These are phyloP conservation scores for Pestalotiopsis sp. DNA, from an alignment of 2,329 filamentous ascomycete genomes.

Conservation along the genomic window DNA sequence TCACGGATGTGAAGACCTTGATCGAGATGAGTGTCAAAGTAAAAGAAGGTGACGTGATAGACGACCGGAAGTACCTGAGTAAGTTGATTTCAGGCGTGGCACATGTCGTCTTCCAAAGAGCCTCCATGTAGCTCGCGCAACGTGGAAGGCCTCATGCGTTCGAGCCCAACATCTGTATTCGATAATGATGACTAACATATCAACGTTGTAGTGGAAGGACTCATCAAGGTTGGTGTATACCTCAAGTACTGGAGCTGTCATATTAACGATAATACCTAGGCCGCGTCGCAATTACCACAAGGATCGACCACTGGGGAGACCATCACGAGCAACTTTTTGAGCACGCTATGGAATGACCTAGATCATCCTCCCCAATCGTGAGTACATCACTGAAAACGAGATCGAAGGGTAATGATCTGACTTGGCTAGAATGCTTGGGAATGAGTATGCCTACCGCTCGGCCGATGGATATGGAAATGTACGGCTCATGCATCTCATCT, in stretches of 20 bases:
- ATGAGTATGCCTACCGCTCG: conserved; percentile 10
- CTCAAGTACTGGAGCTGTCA: too few species aligned
- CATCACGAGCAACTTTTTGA: conserved; percentile 13
- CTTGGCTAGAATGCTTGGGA: conserved; percentile 3
- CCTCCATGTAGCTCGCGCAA: neutral
- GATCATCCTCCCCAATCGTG: conserved; percentile 12
- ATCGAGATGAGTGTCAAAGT: neutral
- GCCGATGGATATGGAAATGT: conserved; percentile 16
- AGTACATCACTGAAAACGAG: neutral
- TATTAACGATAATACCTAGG: neutral
- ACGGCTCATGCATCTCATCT: neutral
- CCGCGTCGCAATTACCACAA: conserved; percentile 1
- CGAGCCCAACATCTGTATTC: neutral
- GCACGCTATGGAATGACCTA: conserved; percentile 14
- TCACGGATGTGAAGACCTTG: conserved; percentile 4
- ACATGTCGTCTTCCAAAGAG: neutral
- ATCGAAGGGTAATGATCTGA: neutral
- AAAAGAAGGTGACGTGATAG: neutral
- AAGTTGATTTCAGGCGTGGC: neutral
- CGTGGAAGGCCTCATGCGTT: neutral
- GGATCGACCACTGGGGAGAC: neutral
- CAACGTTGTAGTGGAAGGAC: neutral
- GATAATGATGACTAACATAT: neutral
- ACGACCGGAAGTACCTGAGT: neutral
- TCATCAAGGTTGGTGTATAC: neutral